Percentiles rank a stretch among this genome's conserved stretches.
These are phyloP conservation scores for Naganishia randhawae DNA, from an alignment of 768 basidiomycete genomes.

Conservation along the genomic window DNA sequence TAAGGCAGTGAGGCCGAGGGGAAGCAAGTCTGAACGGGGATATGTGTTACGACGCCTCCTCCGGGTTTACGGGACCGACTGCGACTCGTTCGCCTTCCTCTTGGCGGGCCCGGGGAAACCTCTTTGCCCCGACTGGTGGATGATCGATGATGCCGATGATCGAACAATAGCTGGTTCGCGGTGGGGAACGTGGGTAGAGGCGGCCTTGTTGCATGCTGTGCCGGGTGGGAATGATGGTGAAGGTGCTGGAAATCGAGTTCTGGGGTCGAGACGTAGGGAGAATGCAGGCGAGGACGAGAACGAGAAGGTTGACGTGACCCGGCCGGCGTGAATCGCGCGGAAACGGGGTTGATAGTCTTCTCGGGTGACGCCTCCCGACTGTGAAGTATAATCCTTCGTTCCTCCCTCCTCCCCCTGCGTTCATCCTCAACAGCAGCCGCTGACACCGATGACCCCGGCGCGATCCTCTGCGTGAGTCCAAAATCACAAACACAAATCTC, in stretches of 20 bases:
- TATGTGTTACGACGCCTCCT: not conserved
- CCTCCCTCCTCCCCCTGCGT: constrained; percentile 20
- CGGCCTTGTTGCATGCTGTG: not conserved
- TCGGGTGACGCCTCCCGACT: constrained; percentile 57
- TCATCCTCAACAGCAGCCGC: constrained; percentile 9
- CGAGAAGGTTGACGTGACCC: constrained; percentile 15
- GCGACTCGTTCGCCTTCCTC: constrained; percentile 1
- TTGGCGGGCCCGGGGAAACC: not conserved
- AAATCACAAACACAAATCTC: constrained; percentile 47
- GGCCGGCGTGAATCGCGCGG: constrained; percentile 1
- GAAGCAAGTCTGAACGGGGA: constrained; percentile 51
- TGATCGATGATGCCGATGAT: not conserved
- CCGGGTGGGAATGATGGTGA: not conserved
- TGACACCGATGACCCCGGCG: not conserved
- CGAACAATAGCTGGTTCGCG: constrained; percentile 2
- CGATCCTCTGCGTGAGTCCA: constrained; percentile 44
- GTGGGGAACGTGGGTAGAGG: not conserved
- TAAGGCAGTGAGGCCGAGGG: constrained; percentile 86
- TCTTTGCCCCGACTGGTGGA: constrained; percentile 7
- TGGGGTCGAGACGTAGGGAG: constrained; percentile 20
- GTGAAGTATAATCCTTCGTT: constrained; percentile 69
- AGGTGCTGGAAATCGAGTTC: constrained; percentile 9
- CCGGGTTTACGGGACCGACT: constrained; percentile 5
- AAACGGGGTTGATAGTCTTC: not conserved
- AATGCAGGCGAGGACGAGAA: not conserved